Evolutionary conservation across 164 flowering plant genomes (phyloP).

Genomic region (Magnolia officinalis): DNA sequence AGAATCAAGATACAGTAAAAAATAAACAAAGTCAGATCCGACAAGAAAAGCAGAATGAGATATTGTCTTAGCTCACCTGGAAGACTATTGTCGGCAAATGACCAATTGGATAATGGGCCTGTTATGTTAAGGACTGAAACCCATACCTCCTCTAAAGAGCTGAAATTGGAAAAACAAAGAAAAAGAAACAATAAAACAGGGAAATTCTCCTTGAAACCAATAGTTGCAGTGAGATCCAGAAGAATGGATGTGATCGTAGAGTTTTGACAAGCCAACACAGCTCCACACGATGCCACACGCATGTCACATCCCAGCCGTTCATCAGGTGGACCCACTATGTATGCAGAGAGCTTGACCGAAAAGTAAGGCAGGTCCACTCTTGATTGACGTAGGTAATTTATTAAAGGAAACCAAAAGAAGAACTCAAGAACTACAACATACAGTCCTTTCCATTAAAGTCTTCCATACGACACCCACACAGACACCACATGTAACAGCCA

Average conservation of each 20-base stretch:
- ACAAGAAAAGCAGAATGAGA: conserved; percentile 1
- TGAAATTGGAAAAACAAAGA: conserved; percentile 32
- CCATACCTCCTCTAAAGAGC: conserved; percentile 89
- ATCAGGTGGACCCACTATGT: neutral
- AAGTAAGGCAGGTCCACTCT: neutral
- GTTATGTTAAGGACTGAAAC: conserved; percentile 91
- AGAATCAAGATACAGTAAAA: neutral
- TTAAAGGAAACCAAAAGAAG: neutral
- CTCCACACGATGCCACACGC: neutral
- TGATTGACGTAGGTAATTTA: neutral
- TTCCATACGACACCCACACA: neutral
- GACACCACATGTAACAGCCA: neutral
- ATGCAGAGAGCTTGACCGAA: neutral
- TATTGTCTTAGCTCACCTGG: conserved; percentile 47
- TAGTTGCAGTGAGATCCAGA: neutral
- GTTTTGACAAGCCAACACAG: neutral
- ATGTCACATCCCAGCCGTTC: neutral
- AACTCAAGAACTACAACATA: too few species aligned
- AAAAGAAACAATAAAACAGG: neutral
- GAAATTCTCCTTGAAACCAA: neutral
- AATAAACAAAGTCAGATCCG: neutral
- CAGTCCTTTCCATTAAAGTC: neutral
- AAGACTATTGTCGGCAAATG: conserved; percentile 65
- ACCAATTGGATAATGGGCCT: conserved; percentile 92
- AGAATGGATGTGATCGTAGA: neutral